Percentiles rank a stretch among this genome's conserved stretches.
phyloP scores from a whole-genome alignment of 768 basidiomycete species.

The Cyclocybe aegerita region DNA sequence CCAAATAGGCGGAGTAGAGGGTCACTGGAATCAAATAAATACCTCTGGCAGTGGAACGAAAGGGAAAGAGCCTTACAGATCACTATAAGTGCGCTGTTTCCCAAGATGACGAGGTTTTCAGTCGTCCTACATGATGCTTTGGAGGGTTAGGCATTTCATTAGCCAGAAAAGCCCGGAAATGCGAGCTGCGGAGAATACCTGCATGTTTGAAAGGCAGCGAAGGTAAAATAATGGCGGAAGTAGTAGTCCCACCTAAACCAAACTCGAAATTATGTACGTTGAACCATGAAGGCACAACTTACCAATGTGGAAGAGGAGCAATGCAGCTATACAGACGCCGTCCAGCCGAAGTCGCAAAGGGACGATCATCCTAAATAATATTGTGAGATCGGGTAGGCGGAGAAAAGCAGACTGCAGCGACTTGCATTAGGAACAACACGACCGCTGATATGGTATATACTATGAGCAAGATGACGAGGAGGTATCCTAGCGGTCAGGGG shows the following conservation, averaged over 20 bases:
- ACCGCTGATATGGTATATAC: conserved; percentile 31
- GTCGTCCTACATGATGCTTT: conserved; percentile 28
- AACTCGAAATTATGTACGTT: background rate
- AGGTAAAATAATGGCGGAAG: conserved; percentile 27
- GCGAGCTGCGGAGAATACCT: conserved; percentile 18
- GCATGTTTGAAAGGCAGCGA: conserved; percentile 34
- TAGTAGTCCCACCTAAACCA: conserved; percentile 29
- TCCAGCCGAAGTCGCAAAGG: conserved; percentile 38
- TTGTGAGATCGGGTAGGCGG: background rate
- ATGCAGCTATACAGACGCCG: conserved; percentile 27
- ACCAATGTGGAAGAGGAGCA: conserved; percentile 33
- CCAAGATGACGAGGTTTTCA: conserved; percentile 25
- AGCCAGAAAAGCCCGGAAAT: background rate
- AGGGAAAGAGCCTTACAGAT: conserved; percentile 28
- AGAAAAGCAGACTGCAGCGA: background rate
- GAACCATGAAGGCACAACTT: conserved; percentile 4
- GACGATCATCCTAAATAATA: conserved; percentile 33
- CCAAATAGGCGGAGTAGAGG: conserved; percentile 27
- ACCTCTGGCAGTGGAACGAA: background rate
- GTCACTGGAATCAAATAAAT: conserved; percentile 17
- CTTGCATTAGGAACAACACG: conserved; percentile 37
- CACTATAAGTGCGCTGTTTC: conserved; percentile 29
- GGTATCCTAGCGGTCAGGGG: conserved; percentile 23
- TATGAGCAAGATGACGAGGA: conserved; percentile 28
- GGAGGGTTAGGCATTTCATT: conserved; percentile 19